A percentile compares a stretch with the other conserved stretches of the same genome.
Evolutionary conservation across 1,284 basidiomycete genomes (phyloP).

Genomic region (Cryptococcus sp.): DNA sequence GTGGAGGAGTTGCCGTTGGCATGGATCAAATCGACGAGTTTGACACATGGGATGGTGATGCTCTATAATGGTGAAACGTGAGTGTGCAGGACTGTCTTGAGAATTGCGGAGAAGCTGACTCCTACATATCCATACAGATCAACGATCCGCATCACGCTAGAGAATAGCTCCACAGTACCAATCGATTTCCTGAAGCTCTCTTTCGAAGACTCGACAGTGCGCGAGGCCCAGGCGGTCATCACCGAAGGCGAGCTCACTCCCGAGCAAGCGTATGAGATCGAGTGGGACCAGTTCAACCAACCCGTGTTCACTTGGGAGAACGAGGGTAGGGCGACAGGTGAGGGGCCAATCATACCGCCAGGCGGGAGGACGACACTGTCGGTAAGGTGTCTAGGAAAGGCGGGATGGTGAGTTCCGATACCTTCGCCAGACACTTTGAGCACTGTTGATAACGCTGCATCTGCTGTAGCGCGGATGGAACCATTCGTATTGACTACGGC

Average conservation of each 20-base stretch:
- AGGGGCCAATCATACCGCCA: slow-evolving; percentile 59
- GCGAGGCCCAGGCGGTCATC: slow-evolving; percentile 68
- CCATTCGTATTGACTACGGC: slow-evolving; percentile 79
- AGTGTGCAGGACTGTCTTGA: slow-evolving; percentile 25
- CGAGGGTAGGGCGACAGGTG: slow-evolving; percentile 32
- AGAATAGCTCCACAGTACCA: slow-evolving; percentile 76
- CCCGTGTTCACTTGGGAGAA: slow-evolving; percentile 76
- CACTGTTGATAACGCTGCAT: background rate
- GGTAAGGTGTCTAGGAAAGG: slow-evolving; percentile 78
- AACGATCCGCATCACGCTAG: slow-evolving; percentile 73
- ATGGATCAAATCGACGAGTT: slow-evolving; percentile 75
- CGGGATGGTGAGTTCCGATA: slow-evolving; percentile 70
- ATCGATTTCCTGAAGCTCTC: slow-evolving; percentile 80
- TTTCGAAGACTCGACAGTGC: slow-evolving; percentile 84
- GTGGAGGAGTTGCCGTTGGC: slow-evolving; percentile 82
- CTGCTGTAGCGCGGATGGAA: slow-evolving; percentile 64
- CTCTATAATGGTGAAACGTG: slow-evolving; percentile 88
- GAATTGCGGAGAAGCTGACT: background rate
- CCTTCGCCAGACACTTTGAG: background rate
- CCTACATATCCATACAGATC: slow-evolving; percentile 56
- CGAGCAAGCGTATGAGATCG: slow-evolving; percentile 85
- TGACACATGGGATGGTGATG: slow-evolving; percentile 88
- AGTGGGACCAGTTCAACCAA: slow-evolving; percentile 70
- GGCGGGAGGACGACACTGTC: slow-evolving; percentile 66
- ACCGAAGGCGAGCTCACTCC: slow-evolving; percentile 74